Conservation (phyloP, 2,329 filamentous ascomycete genomes). For the Aspergillaceae sp. region DNA sequence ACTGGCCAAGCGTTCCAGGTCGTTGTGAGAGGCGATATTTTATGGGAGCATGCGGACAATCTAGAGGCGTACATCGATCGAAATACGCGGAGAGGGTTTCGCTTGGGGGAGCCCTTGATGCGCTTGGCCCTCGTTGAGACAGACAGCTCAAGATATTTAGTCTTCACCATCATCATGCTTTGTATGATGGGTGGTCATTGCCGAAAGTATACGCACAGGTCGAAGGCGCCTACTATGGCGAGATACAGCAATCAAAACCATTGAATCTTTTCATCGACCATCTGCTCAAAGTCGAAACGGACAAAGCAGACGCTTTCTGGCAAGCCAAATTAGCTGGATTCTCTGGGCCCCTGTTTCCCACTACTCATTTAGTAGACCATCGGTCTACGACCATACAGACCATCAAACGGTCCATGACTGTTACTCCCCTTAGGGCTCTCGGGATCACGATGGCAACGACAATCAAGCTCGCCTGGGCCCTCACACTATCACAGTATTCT, state of each 20-base stretch:
- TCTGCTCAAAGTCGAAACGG: not conserved
- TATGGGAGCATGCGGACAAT: not conserved
- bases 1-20: constrained; percentile 13
- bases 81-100: constrained; percentile 2
- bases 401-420: not conserved
- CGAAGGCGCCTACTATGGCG: constrained; percentile 25
- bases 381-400: not conserved
- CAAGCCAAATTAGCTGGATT: not conserved
- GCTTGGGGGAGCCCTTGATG: constrained; percentile 1
- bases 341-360: not conserved
- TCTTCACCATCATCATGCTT: constrained; percentile 46
- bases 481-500: not conserved
- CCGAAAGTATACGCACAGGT: constrained; percentile 30
- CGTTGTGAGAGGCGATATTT: constrained; percentile 10
- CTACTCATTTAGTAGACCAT: not conserved
- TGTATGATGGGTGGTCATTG: constrained; percentile 45
- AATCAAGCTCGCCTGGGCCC: not conserved
- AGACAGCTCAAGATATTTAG: constrained; percentile 26
- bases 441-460: not conserved
- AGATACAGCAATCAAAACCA: not conserved
- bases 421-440: not conserved
- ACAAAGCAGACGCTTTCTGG: not conserved
- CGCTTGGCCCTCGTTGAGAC: constrained; percentile 1
- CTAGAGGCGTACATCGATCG: not conserved
- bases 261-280: not conserved